Percentiles rank a stretch among this genome's conserved stretches.
phyloP scores from a whole-genome alignment of 805 yeast genomes.

The Phaffomyces antillensis region DNA sequence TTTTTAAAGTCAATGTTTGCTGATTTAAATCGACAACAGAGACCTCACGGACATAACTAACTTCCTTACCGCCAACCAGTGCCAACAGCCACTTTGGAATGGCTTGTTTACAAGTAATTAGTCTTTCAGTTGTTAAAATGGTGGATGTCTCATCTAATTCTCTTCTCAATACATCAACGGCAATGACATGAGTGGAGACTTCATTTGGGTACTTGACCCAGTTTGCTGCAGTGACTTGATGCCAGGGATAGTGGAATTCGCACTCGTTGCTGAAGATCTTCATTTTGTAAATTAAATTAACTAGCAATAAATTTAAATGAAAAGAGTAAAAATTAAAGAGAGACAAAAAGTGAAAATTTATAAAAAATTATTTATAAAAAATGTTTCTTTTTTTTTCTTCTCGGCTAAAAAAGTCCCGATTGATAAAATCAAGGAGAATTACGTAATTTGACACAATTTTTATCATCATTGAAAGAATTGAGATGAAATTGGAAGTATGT shows the following conservation, averaged over 20 bases:
- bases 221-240: slow-evolving; percentile 88
- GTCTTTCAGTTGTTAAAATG: slow-evolving; percentile 69
- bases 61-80: slow-evolving; percentile 65
- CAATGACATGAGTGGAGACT: slow-evolving; percentile 83
- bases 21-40: slow-evolving; percentile 69
- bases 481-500: too few species aligned
- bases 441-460: too few species aligned
- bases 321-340: neutral
- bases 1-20: slow-evolving; percentile 66
- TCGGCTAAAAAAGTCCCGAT: neutral
- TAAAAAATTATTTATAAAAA: neutral
- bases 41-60: slow-evolving; percentile 81
- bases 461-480: too few species aligned
- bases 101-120: slow-evolving; percentile 81
- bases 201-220: slow-evolving; percentile 98
- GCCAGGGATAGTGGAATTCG: slow-evolving; percentile 82
- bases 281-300: slow-evolving; percentile 44
- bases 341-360: neutral
- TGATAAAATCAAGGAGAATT: too few species aligned
- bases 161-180: slow-evolving; percentile 81
- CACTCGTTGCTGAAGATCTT: slow-evolving; percentile 69
- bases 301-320: neutral
- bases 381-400: neutral
- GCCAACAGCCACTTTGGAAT: slow-evolving; percentile 76
- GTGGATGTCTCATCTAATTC: slow-evolving; percentile 49